phyloP scores from a whole-genome alignment of 441 rosid species.

The Euphorbia corollata region DNA sequence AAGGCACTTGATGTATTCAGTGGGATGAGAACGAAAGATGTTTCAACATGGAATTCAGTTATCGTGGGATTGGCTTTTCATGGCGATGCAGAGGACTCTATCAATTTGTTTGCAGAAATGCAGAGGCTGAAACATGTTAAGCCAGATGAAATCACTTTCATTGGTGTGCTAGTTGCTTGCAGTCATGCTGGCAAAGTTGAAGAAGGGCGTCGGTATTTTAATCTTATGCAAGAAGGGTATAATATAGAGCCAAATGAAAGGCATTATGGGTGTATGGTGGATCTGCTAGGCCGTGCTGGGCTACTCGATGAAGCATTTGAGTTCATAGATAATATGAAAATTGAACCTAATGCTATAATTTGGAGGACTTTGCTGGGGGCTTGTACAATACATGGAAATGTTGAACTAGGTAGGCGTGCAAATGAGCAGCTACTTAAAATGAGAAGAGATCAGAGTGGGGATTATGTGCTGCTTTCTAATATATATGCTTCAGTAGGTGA shows the following conservation, averaged over 20 bases:
- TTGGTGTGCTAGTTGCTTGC: slow-evolving; percentile 67
- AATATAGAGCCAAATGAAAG: slow-evolving; percentile 39
- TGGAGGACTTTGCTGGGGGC: slow-evolving; percentile 62
- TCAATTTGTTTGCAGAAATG: slow-evolving; percentile 42
- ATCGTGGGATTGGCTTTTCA: slow-evolving; percentile 68
- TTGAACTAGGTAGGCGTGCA: slow-evolving; percentile 46
- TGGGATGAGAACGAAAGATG: slow-evolving; percentile 36
- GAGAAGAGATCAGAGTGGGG: slow-evolving; percentile 44
- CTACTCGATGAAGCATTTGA: slow-evolving; percentile 41
- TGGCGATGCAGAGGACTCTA: slow-evolving; percentile 52
- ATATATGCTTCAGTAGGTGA: slow-evolving; percentile 51
- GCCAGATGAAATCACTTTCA: slow-evolving; percentile 60
- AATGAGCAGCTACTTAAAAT: slow-evolving; percentile 33
- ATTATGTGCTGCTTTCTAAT: slow-evolving; percentile 47
- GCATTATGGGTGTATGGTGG: slow-evolving; percentile 58
- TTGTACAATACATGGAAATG: slow-evolving; percentile 44
- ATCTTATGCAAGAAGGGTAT: slow-evolving; percentile 40
- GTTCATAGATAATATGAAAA: slow-evolving; percentile 41
- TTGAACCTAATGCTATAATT: slow-evolving; percentile 45
- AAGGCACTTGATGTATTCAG: slow-evolving; percentile 51
- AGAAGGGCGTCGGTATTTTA: slow-evolving; percentile 46
- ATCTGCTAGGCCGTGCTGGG: slow-evolving; percentile 54
- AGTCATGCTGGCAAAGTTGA: slow-evolving; percentile 62
- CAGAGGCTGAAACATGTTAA: slow-evolving; percentile 37
- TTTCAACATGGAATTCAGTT: slow-evolving; percentile 78